Evolutionary conservation across 441 rosid genomes (phyloP).

Genomic region (Isatis lusitanica): DNA sequence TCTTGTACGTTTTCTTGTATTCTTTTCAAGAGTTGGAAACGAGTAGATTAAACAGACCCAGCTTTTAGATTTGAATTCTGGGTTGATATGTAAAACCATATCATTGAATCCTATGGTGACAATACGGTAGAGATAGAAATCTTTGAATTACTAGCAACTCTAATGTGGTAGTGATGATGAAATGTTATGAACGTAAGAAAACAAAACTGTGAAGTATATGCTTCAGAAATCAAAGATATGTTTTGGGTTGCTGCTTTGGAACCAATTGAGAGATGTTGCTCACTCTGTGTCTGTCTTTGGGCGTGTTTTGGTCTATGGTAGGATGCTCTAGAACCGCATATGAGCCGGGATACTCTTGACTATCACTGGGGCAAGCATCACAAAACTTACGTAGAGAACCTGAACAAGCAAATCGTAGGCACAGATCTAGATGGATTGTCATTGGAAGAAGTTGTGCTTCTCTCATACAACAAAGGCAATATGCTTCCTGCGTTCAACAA

Average conservation of each 20-base stretch:
- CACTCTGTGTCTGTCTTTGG: conserved; percentile 1
- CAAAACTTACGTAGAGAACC: conserved; percentile 75
- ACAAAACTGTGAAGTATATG: neutral
- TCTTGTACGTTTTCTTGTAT: conserved; percentile 47
- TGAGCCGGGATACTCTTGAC: conserved; percentile 73
- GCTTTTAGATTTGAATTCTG: neutral
- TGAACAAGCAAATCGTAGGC: conserved; percentile 78
- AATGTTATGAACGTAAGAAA: neutral
- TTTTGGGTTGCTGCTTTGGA: neutral
- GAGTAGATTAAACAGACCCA: neutral
- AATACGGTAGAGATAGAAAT: neutral
- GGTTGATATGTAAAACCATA: neutral
- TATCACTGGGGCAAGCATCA: conserved; percentile 98
- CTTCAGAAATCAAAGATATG: neutral
- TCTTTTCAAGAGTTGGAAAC: neutral
- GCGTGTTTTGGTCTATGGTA: conserved; percentile 24
- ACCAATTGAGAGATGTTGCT: neutral
- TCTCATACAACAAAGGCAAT: conserved; percentile 73
- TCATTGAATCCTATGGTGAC: neutral
- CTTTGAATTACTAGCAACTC: neutral
- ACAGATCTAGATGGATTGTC: conserved; percentile 67
- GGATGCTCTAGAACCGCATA: conserved; percentile 86
- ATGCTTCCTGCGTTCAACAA: conserved; percentile 85
- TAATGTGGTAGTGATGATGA: no score
- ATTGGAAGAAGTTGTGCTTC: conserved; percentile 57